These are phyloP conservation scores for Fagus sylvatica DNA, from an alignment of 306 rosid species.

Conservation along the genomic window DNA sequence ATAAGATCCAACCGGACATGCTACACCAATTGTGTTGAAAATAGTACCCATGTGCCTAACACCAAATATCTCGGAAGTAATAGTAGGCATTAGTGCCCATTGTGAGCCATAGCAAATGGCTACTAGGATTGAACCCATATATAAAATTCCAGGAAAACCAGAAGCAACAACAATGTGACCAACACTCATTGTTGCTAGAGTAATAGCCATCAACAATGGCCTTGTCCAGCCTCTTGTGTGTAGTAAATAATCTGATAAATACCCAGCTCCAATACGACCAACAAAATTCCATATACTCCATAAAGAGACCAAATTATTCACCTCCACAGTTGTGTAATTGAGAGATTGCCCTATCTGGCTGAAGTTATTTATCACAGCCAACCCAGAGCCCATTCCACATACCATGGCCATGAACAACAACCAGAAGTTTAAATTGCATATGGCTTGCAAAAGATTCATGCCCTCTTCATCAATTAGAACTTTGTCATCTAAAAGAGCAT, in stretches of 20 bases:
- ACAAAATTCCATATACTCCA: constrained; percentile 98
- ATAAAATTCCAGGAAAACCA: constrained; percentile 70
- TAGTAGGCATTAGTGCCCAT: constrained; percentile 92
- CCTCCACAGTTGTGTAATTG: constrained; percentile 61
- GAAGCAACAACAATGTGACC: constrained; percentile 70
- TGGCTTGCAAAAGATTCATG: constrained; percentile 59
- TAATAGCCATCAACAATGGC: constrained; percentile 61
- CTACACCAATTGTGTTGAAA: constrained; percentile 77
- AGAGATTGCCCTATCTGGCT: constrained; percentile 85
- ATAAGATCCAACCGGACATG: constrained; percentile 86
- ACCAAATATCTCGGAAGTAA: constrained; percentile 85
- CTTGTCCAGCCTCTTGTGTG: constrained; percentile 71
- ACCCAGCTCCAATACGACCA: constrained; percentile 92
- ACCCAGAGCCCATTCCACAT: constrained; percentile 86
- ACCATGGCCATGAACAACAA: constrained; percentile 72
- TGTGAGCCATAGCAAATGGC: constrained; percentile 91
- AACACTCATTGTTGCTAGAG: constrained; percentile 51
- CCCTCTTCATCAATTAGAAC: constrained; percentile 32
- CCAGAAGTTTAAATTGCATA: constrained; percentile 72
- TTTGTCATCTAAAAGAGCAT: constrained; percentile 24
- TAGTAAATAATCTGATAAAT: constrained; percentile 68
- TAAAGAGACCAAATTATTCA: constrained; percentile 63
- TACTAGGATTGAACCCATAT: constrained; percentile 70
- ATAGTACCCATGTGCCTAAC: constrained; percentile 83
- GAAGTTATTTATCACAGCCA: constrained; percentile 84